These are phyloP conservation scores for Microascus cirrosus DNA, from an alignment of 2,329 filamentous ascomycete species.

Conservation along the genomic window DNA sequence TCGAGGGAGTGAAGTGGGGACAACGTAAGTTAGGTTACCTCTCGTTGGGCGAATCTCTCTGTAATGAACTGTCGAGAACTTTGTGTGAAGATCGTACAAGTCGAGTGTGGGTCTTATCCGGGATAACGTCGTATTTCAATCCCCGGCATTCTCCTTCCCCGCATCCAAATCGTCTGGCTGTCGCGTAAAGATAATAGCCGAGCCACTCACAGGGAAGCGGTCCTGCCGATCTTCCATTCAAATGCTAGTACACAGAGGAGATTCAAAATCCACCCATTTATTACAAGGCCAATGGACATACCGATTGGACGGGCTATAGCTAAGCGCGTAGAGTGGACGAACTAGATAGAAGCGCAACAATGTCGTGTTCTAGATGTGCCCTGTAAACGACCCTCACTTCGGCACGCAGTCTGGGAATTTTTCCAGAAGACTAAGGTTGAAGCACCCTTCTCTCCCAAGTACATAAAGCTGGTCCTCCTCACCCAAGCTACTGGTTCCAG, in stretches of 20 bases:
- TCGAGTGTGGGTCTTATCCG: too few relatives aligned
- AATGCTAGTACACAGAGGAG: neutral
- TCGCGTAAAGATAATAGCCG: neutral
- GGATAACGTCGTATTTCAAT: neutral
- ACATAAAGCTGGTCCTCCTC: too few relatives aligned
- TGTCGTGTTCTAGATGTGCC: neutral
- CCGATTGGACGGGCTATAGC: neutral
- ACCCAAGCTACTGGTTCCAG: neutral
- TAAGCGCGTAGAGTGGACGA: neutral
- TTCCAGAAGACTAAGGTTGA: too few relatives aligned
- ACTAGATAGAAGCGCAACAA: neutral
- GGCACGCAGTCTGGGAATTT: too few relatives aligned
- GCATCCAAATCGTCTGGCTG: neutral
- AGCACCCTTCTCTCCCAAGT: too few relatives aligned
- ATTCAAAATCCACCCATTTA: neutral
- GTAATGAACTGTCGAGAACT: too few relatives aligned
- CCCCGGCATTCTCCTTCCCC: too few relatives aligned
- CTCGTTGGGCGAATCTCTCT: too few relatives aligned
- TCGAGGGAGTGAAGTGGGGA: too few relatives aligned
- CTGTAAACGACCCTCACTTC: too few relatives aligned
- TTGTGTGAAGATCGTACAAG: too few relatives aligned
- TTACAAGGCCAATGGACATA: neutral
- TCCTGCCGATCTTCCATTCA: neutral
- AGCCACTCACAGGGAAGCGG: neutral
- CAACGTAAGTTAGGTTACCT: too few relatives aligned